These are phyloP conservation scores for Jackrogersella multiformis DNA, from an alignment of 495 filamentous ascomycete species.

Conservation along the genomic window DNA sequence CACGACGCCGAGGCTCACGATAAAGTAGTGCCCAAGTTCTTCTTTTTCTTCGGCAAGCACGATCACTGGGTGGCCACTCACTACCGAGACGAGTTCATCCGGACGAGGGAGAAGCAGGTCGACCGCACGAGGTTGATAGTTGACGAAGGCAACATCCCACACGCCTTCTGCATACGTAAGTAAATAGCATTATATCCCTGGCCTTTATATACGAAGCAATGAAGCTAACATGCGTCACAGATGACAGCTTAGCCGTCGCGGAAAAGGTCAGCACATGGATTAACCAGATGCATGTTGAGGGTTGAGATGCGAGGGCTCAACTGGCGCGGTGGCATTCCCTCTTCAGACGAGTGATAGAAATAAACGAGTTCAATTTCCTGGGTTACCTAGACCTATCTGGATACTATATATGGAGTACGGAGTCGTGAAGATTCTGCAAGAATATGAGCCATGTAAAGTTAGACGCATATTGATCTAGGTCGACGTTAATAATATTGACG, in stretches of 20 bases:
- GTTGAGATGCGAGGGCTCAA: background rate
- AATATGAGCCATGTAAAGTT: too few relatives aligned
- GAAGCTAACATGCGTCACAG: conserved; percentile 46
- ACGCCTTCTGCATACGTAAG: conserved; percentile 84
- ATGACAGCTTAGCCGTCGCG: conserved; percentile 71
- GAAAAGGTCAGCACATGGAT: conserved; percentile 71
- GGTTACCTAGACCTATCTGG: too few relatives aligned
- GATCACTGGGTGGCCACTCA: conserved; percentile 87
- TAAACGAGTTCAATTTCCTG: background rate
- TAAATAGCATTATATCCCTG: conserved; percentile 48
- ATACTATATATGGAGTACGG: too few relatives aligned
- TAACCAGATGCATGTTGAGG: conserved; percentile 54
- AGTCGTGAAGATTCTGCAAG: too few relatives aligned
- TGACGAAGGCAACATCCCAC: conserved; percentile 75
- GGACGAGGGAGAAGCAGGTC: conserved; percentile 47
- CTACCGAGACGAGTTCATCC: conserved; percentile 78
- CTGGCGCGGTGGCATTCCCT: background rate
- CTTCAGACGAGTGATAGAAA: background rate
- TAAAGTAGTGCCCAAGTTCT: conserved; percentile 62
- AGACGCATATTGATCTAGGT: too few relatives aligned
- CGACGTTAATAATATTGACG: too few relatives aligned
- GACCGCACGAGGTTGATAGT: conserved; percentile 74
- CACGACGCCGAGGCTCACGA: conserved; percentile 49
- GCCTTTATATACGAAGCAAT: background rate
- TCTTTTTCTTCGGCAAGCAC: conserved; percentile 79